Evolutionary conservation across 2,329 filamentous ascomycete species (phyloP), one percentile per base, ranked within the genome.

Genomic region (Xylaria sp.): DNA sequence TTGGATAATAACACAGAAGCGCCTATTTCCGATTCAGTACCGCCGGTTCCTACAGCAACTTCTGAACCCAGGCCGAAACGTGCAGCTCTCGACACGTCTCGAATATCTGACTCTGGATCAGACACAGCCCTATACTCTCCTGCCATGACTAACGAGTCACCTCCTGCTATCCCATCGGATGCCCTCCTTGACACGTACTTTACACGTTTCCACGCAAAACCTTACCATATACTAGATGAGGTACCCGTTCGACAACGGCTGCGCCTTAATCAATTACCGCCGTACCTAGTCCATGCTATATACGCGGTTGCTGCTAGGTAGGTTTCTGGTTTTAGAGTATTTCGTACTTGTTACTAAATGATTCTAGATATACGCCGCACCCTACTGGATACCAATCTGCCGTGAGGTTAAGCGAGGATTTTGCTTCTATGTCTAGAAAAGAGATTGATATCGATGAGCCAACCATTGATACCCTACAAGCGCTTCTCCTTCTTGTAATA

Each of bases 151-250:
- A 87, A 85, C 70, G 84, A 85, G 61, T 80, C 81, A 55, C 82
- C 85, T 2, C 82, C 82, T 6, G 73, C 70, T 5, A 81, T 88
- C 18, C 85, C 88, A 60, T 85, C 87, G 0, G 90, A 92, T 75
- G 82, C 86, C 0, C 82, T 94, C 32, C 82, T 97, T 35, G 91
- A 97, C 75, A 91, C 90, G 5, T 97, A 94, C 78, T 97, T 97
- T 78, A 82, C 85, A 25, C 88, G 92, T 60, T 88, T 94, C 47
- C 93, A 97, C 78, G 91, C 91, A 60, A 95, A 94, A 76, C 92
- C 93, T 1, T 96, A 92, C 73, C 89, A 92, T 75, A 90, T 97
- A 60, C 83, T 97, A 3, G 93, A 97, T 76, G 93, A 97, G 79
- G 84, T 90, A 0, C 88, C 87, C 0, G 90, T 92, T 10, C 86